These are phyloP conservation scores for Sphaerobolus stellatus DNA, from an alignment of 1,284 basidiomycete genomes.

Conservation along the genomic window DNA sequence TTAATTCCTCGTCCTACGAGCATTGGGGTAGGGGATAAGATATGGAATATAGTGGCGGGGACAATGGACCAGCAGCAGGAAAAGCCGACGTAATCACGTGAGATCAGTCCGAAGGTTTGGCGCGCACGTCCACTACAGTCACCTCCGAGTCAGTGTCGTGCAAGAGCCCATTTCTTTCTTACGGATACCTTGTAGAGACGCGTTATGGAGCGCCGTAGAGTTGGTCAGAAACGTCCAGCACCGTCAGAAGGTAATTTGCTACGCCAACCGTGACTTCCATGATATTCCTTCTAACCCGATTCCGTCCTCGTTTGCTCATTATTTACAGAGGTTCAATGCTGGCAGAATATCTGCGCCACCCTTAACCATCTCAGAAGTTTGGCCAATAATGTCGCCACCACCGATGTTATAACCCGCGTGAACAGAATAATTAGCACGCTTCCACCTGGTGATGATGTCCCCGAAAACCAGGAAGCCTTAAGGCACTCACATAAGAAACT, in stretches of 20 bases:
- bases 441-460: constrained; percentile 67
- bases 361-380: constrained; percentile 53
- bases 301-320: constrained; percentile 12
- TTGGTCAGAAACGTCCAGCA: constrained; percentile 50
- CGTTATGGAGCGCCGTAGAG: constrained; percentile 56
- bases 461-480: constrained; percentile 64
- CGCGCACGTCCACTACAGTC: too few relatives aligned
- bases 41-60: too few relatives aligned
- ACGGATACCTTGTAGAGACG: not conserved
- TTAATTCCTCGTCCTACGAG: constrained; percentile 84
- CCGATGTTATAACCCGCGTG: constrained; percentile 64
- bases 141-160: too few relatives aligned
- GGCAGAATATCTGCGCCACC: constrained; percentile 62
- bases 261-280: constrained; percentile 11
- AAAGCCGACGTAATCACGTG: too few relatives aligned
- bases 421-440: constrained; percentile 69
- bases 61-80: too few relatives aligned
- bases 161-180: too few relatives aligned
- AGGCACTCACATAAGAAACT: constrained; percentile 65
- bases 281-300: constrained; percentile 6
- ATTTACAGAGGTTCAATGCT: constrained; percentile 61
- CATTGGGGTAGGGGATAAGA: too few relatives aligned
- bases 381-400: constrained; percentile 48
- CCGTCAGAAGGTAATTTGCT: constrained; percentile 53
- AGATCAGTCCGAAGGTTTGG: too few relatives aligned